These are phyloP conservation scores for Starmerella cellae DNA, from an alignment of 805 yeast species.

Conservation along the genomic window DNA sequence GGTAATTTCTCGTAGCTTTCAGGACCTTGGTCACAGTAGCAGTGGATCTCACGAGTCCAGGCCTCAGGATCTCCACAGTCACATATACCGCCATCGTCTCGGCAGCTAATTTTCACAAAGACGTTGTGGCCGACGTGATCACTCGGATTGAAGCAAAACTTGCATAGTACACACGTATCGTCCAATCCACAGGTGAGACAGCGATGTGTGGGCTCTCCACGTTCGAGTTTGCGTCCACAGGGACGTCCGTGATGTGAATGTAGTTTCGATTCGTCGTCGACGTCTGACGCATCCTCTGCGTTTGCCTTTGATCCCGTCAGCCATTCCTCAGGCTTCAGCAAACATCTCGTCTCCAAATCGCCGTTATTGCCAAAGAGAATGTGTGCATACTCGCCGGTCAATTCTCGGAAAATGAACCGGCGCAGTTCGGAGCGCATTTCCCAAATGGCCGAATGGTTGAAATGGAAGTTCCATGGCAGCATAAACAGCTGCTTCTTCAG, in stretches of 20 bases:
- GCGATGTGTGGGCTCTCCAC: constrained; percentile 72
- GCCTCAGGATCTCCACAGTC: constrained; percentile 88
- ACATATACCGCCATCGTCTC: constrained; percentile 62
- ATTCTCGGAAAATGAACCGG: constrained; percentile 33
- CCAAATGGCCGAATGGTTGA: constrained; percentile 18
- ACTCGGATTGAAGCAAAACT: constrained; percentile 55
- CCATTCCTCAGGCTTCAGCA: constrained; percentile 17
- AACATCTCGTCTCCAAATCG: constrained; percentile 4
- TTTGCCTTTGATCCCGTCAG: constrained; percentile 4
- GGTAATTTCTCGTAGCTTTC: constrained; percentile 31
- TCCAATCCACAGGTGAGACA: constrained; percentile 66
- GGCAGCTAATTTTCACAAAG: constrained; percentile 44
- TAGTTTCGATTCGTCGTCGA: constrained; percentile 12
- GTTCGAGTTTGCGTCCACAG: constrained; percentile 56
- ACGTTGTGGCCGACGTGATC: constrained; percentile 64
- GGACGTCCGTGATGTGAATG: constrained; percentile 49
- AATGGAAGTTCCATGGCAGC: constrained; percentile 24
- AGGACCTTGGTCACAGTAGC: constrained; percentile 32
- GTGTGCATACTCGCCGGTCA: constrained; percentile 26
- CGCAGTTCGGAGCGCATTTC: constrained; percentile 26
- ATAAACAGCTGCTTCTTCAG: neutral
- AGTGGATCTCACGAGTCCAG: constrained; percentile 44
- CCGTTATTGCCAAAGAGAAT: constrained; percentile 11
- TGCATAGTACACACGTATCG: constrained; percentile 74
- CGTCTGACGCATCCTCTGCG: neutral